Conservation (phyloP, 495 filamentous ascomycete species). For the Achaetomiella virescens region DNA sequence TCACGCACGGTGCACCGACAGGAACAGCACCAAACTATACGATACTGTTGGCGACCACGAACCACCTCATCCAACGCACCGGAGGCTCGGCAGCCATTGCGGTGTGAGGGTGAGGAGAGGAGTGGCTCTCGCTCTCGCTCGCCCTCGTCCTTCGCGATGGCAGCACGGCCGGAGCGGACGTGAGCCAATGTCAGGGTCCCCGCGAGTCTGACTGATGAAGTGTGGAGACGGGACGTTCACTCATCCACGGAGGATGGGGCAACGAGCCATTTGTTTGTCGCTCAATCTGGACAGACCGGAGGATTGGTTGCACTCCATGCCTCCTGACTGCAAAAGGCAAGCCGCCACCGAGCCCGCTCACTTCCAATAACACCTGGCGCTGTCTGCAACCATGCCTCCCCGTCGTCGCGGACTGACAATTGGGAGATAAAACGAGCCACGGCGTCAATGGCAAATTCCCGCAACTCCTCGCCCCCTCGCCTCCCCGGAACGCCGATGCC, state of each 20-base stretch:
- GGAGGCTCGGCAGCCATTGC: too few relatives aligned
- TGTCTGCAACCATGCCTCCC: neutral
- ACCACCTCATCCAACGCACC: too few relatives aligned
- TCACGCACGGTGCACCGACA: neutral
- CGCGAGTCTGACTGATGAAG: slow-evolving; percentile 11
- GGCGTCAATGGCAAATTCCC: slow-evolving; percentile 2
- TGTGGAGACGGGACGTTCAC: slow-evolving; percentile 13
- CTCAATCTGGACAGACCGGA: slow-evolving; percentile 15
- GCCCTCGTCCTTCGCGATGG: slow-evolving; percentile 16
- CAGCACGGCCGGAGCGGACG: neutral
- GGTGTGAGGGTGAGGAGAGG: too few relatives aligned
- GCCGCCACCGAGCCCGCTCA: too few relatives aligned
- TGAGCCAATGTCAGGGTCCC: neutral
- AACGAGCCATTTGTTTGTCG: slow-evolving; percentile 19
- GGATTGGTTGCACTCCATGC: too few relatives aligned
- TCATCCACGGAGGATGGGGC: slow-evolving; percentile 12
- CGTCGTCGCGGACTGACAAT: neutral
- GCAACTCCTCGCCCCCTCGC: neutral
- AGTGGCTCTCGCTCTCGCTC: slow-evolving; percentile 8
- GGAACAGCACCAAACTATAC: neutral
- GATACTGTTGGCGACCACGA: too few relatives aligned
- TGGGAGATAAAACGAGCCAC: too few relatives aligned
- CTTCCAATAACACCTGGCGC: neutral
- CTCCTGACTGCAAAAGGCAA: too few relatives aligned
- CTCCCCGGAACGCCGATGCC: neutral